phyloP scores from a whole-genome alignment of 352 stramenopile species.

The Phytopythium ostracodes region DNA sequence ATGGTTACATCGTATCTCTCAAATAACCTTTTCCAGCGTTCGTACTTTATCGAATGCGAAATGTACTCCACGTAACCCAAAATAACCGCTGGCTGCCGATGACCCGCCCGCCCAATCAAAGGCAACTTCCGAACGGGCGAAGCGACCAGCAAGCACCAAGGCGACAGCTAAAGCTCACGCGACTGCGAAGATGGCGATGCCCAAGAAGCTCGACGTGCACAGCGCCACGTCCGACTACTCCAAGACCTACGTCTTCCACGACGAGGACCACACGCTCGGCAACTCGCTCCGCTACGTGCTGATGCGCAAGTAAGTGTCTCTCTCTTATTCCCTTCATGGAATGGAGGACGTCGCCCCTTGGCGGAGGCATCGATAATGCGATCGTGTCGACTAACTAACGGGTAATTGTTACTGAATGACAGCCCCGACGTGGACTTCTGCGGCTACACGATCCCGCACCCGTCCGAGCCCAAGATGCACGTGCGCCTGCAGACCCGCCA shows the following conservation, averaged over 20 bases:
- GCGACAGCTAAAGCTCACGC: not conserved
- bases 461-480: slow-evolving; percentile 94
- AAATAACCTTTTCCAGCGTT: too few species aligned
- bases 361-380: not conserved
- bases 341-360: too few species aligned
- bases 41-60: not conserved
- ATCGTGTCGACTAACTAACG: not conserved
- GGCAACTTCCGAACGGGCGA: not conserved
- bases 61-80: not conserved
- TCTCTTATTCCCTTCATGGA: not conserved
- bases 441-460: slow-evolving; percentile 95
- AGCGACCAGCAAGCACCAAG: not conserved
- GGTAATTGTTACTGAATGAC: slow-evolving; percentile 1
- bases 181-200: slow-evolving; percentile 17
- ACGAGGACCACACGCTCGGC: slow-evolving; percentile 89
- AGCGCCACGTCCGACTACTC: slow-evolving; percentile 73
- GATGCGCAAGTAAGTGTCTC: slow-evolving; percentile 79
- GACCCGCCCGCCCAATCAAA: not conserved
- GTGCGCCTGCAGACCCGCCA: slow-evolving; percentile 88
- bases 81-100: slow-evolving; percentile 1
- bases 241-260: slow-evolving; percentile 87
- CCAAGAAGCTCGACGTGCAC: slow-evolving; percentile 83
- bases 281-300: slow-evolving; percentile 91
- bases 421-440: slow-evolving; percentile 92
- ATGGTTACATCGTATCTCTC: too few species aligned